Evolutionary conservation across 2,329 filamentous ascomycete species (phyloP).

Genomic region (Fusarium siculi): DNA sequence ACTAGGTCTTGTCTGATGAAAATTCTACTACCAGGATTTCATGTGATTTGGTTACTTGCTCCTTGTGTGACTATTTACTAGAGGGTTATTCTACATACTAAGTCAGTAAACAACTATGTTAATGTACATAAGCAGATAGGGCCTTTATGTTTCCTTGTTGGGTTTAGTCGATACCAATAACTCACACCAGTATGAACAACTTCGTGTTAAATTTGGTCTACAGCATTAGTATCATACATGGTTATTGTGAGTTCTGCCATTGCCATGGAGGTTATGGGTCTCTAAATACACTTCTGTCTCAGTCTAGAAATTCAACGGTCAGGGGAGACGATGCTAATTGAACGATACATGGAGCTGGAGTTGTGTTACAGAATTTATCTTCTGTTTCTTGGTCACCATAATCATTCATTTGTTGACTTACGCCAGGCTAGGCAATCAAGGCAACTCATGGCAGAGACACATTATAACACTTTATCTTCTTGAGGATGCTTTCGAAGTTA

Average conservation of each 20-base stretch:
- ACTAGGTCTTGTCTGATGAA: background rate
- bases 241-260: background rate
- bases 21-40: background rate
- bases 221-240: background rate
- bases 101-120: background rate
- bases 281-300: background rate
- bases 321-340: background rate
- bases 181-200: background rate
- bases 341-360: no score
- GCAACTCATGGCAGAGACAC: background rate
- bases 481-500: no score
- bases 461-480: background rate
- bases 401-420: background rate
- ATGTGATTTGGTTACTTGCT: background rate
- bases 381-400: background rate
- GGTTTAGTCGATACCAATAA: background rate
- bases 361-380: background rate
- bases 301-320: background rate
- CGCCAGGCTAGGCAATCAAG: background rate
- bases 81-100: background rate
- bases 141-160: background rate
- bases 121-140: background rate
- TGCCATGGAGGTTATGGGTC: background rate
- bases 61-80: background rate
- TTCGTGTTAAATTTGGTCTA: background rate